Base-by-base conservation (phyloP, 2,329 filamentous ascomycete species). In the Alternaria hordeiaustralica region DNA sequence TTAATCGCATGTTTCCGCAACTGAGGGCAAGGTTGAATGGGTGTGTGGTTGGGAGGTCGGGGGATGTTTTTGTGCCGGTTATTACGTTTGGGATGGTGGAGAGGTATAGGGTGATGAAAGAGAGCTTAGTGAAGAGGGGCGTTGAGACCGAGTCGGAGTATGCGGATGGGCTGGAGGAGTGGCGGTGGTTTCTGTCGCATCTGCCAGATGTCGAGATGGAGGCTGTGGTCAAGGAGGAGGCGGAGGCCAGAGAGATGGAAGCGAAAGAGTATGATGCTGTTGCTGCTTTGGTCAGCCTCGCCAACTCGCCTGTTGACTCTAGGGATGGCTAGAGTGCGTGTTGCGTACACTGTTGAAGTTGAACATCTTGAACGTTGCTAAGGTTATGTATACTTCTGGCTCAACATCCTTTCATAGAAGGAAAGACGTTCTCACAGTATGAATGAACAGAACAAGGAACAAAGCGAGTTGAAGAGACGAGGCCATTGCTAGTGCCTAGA, bases 1-100 rank as follows among this genome's bases (percentile, higher is more conserved):
- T 68, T 28, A 67, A 60, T n/a, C 66, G 70, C n/a, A 59, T 67
- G 45, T 60, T 20, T 28, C 57, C 50, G 4, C 2, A 18, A 2
- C 41, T 71, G n/a, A 51, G 55, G 28, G 44, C 33, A 2, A 56
- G 65, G 1, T 28, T 69, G 2, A 20, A 51, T 3, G n/a, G 30
- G 2, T 61, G 63, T 33, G 21, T 63, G 0, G 10, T 61, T 11
- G 59, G 66, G 4, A 63, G 51, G 55, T 51, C 54, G 5, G 69
- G 67, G 2, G 64, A 71, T 28, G 23, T 11, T 15, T 70, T 57
- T 23, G 44, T 60, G 9, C 69, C 69, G 3, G 13, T 30, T 3
- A 67, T 71, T 15, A 64, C 65, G 4, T 12, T 50, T 12, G 43
- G 15, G 2, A 70, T 70, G 65, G 2, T 71, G 46, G 21, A 60